Evolutionary conservation across 116 monocot species (phyloP).

Genomic region (Posidonia oceanica): DNA sequence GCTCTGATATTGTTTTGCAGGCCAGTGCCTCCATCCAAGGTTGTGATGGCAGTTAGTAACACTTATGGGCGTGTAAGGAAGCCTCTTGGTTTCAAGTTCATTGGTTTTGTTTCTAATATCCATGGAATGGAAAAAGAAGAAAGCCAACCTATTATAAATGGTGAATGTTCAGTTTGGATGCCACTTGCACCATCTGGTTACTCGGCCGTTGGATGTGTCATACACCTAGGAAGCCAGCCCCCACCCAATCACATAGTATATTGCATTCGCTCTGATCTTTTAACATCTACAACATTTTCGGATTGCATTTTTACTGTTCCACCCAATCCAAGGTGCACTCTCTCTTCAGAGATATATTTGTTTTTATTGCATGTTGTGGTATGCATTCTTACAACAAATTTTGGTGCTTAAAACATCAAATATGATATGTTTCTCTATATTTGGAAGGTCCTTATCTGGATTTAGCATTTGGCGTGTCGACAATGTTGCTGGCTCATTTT

Average conservation of each 20-base stretch:
- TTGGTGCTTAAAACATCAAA: not conserved
- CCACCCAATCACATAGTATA: slow-evolving; percentile 78
- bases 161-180: slow-evolving; percentile 81
- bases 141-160: slow-evolving; percentile 7
- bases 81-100: slow-evolving; percentile 68
- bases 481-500: slow-evolving; percentile 73
- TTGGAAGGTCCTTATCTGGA: slow-evolving; percentile 36
- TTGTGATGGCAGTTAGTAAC: slow-evolving; percentile 75
- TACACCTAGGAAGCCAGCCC: slow-evolving; percentile 55
- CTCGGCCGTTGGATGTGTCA: slow-evolving; percentile 79
- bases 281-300: slow-evolving; percentile 61
- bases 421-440: slow-evolving; percentile 3
- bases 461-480: slow-evolving; percentile 89
- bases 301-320: slow-evolving; percentile 60
- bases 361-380: slow-evolving; percentile 5
- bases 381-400: not conserved
- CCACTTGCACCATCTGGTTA: slow-evolving; percentile 94
- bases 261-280: slow-evolving; percentile 90
- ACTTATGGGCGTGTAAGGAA: slow-evolving; percentile 85
- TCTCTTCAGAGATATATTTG: not conserved
- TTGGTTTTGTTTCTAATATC: slow-evolving; percentile 51
- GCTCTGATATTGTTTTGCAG: slow-evolving; percentile 26
- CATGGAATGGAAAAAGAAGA: slow-evolving; percentile 13
- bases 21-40: slow-evolving; percentile 78
- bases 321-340: slow-evolving; percentile 38